Evolutionary conservation across 768 basidiomycete genomes (phyloP), one percentile per base, ranked within the genome.

Genomic region (Saitozyma sp.): DNA sequence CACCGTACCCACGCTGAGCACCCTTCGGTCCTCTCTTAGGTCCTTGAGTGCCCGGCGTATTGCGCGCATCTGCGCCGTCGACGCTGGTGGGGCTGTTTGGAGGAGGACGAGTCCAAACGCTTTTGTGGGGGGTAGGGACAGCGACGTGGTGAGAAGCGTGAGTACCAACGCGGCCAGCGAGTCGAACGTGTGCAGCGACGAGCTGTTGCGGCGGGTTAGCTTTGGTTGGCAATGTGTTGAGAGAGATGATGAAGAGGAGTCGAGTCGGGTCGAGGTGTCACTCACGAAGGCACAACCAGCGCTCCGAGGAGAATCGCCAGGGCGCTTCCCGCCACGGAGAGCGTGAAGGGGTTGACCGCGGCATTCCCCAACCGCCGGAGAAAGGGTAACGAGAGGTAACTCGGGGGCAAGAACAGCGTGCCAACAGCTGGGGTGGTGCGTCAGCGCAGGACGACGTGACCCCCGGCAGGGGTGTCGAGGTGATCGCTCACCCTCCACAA

Each of bases 71-170:
- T 88, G 85, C 0, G 85, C 86, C 5, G 73, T 61, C 13, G 70
- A 68, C 14, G 71, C 59, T 4, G 74, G 62, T 2, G 94, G 94
- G 0, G 92, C 86, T 0, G 96, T 98, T 79, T 98, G 96, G 13
- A 98, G 79, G 2, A 99, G 82, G 1, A 92, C 88, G 8, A 88
- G 86, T 2, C 92, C 95, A 11, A 95, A 88, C 0, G 90, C 85
- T 10, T 88, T 83, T 46, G 88, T 91, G 0, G 93, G 89, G 1
- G 88, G 86, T 76, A 93, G 95, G 0, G 96, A 89, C 20, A 94
- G 83, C 45, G 86, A 85, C 78, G 89, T 90, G 5, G 92, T 95
- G 14, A 90, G 81, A 10, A 88, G 74, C 0, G 92, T 88, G 57
- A 92, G 86, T 8, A 89, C 66, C 6, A 86, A 84, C 0, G 96